Evolutionary conservation across 2,329 filamentous ascomycete species (phyloP).

Genomic region (Penicillium sp.): DNA sequence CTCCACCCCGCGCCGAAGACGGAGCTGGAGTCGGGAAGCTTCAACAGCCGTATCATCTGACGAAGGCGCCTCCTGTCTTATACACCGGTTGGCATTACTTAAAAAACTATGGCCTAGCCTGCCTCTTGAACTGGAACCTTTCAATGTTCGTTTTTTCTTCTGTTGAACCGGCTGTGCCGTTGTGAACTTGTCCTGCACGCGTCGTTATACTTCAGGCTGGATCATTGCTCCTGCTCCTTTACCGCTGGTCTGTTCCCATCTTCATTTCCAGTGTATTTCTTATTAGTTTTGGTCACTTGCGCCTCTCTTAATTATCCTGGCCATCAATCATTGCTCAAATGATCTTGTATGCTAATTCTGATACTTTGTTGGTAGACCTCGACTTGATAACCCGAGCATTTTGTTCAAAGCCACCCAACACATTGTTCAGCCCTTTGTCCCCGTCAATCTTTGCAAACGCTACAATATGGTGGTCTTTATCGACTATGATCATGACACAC

Average conservation of each 20-base stretch:
- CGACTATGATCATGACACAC: slow-evolving; percentile 48
- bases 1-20: slow-evolving; percentile 31
- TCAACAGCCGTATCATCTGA: slow-evolving; percentile 35
- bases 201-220: neutral
- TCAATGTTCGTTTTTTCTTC: slow-evolving; percentile 8
- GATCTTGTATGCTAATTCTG: neutral
- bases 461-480: slow-evolving; percentile 55
- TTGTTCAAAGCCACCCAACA: neutral
- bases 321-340: neutral
- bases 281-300: neutral
- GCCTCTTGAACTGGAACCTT: slow-evolving; percentile 3
- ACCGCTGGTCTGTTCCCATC: neutral
- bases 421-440: neutral
- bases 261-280: neutral
- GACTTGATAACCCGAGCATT: neutral
- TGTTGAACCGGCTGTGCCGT: slow-evolving; percentile 17
- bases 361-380: neutral
- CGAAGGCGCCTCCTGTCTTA: slow-evolving; percentile 7
- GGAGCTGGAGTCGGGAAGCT: slow-evolving; percentile 28
- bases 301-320: neutral
- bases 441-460: neutral
- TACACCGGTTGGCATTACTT: slow-evolving; percentile 3
- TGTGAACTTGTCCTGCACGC: neutral
- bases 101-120: slow-evolving; percentile 24
- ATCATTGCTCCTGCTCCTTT: neutral